Evolutionary conservation across 2,329 filamentous ascomycete genomes (phyloP).

Genomic region (Fusarium sp.): DNA sequence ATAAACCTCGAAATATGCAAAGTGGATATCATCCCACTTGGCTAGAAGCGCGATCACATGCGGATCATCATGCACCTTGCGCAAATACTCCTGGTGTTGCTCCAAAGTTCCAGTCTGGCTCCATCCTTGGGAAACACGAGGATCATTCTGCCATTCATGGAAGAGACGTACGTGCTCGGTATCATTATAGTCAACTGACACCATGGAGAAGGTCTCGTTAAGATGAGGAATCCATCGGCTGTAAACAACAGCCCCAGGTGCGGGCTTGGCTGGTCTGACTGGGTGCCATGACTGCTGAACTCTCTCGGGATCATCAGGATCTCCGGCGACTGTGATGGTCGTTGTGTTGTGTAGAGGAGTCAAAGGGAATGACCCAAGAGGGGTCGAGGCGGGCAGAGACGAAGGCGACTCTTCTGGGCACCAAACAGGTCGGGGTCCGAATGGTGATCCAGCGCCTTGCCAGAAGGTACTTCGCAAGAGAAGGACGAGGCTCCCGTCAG

Average conservation of each 20-base stretch:
- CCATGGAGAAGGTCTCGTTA: slow-evolving; percentile 79
- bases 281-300: slow-evolving; percentile 72
- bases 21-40: slow-evolving; percentile 74
- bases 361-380: slow-evolving; percentile 58
- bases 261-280: slow-evolving; percentile 75
- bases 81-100: slow-evolving; percentile 77
- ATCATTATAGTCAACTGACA: slow-evolving; percentile 75
- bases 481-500: slow-evolving; percentile 50
- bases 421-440: slow-evolving; percentile 72
- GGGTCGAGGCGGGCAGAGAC: slow-evolving; percentile 48
- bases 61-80: slow-evolving; percentile 73
- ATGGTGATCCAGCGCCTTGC: slow-evolving; percentile 75
- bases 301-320: slow-evolving; percentile 53
- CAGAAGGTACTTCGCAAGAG: slow-evolving; percentile 69
- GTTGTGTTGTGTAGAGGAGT: slow-evolving; percentile 60
- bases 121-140: slow-evolving; percentile 82
- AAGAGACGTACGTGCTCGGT: slow-evolving; percentile 74
- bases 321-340: slow-evolving; percentile 51
- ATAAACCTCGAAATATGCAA: slow-evolving; percentile 84
- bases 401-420: slow-evolving; percentile 57
- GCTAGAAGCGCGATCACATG: slow-evolving; percentile 77
- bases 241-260: slow-evolving; percentile 76
- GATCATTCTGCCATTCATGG: slow-evolving; percentile 85
- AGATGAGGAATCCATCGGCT: slow-evolving; percentile 82
- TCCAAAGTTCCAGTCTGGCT: slow-evolving; percentile 81